Base-by-base conservation (phyloP, 305 asterid genomes). In the Andrographis paniculata region DNA sequence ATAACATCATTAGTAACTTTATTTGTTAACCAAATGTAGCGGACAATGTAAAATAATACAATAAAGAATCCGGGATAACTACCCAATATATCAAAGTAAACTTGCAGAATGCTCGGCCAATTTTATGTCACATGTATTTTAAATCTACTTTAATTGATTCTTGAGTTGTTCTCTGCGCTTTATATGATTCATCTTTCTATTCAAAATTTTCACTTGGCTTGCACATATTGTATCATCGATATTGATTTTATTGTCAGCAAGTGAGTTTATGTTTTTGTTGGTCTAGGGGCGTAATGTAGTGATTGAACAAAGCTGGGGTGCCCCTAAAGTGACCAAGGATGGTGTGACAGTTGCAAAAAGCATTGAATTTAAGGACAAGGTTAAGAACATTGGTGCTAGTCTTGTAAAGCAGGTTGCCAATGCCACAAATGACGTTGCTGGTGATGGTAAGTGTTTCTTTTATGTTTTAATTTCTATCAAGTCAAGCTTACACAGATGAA, bases 271-370 rank as follows among this genome's bases (percentile, higher is more conserved):
- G 39, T 33, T 8, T 8, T 61, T 11, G 52, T 41, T 42, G 30
- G 17, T 50, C 21, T 45, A 84, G 92, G 91, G 87, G 40, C 91
- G 82, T 35, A 74, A 73, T 62, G 92, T 83, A 39, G 87, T 77
- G 48, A 69, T 80, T 45, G 94, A 79, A 66, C 91, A 82, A 72
- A 78, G 89, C 45, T 82, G 80, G 78, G 94, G 89, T 54, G 88
- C 91, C 40, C 94, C 94, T 6, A 82, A 79, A 57, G 91, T 76
- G 54, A 79, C 91, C 23, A 82, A 82, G 70, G 91, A 83, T 56
- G 91, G 91, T 46, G 91, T 79, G 16, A 83, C 94, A 9, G 87
- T 79, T 44, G 87, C 94, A 6, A 82, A 82, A 63, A 82, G 91
- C 64, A 70, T 76, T 59, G 94, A 79, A 24, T 79, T 82, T 54